Conservation (phyloP, 2,329 filamentous ascomycete genomes). For the Colletotrichum sp. region DNA sequence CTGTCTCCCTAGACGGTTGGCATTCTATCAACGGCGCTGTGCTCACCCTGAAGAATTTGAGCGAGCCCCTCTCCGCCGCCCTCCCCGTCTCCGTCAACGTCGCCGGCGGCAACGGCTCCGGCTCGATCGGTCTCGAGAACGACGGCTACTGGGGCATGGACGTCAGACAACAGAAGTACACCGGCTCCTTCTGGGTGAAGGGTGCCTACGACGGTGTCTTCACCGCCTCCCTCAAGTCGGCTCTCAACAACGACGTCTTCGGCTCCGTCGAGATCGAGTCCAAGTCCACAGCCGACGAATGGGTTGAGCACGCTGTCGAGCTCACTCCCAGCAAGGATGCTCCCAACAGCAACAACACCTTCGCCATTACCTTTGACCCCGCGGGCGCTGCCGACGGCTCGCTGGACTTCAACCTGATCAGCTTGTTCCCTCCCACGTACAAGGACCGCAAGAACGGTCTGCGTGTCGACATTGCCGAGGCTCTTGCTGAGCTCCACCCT, state of each 20-base stretch:
- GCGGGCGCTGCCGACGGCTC: conserved; percentile 39
- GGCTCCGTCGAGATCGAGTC: conserved; percentile 52
- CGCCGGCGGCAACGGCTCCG: conserved; percentile 30
- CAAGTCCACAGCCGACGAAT: conserved; percentile 41
- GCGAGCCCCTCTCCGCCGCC: conserved; percentile 54
- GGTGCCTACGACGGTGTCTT: conserved; percentile 52
- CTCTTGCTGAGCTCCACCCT: conserved; percentile 56
- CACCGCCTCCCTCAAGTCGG: conserved; percentile 51
- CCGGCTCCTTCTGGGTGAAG: conserved; percentile 58
- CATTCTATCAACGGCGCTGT: conserved; percentile 44
- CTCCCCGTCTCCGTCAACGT: conserved; percentile 58
- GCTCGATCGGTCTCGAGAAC: conserved; percentile 53
- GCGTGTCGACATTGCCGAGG: conserved; percentile 58
- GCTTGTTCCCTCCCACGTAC: conserved; percentile 65
- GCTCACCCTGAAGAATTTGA: conserved; percentile 51
- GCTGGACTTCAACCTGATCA: conserved; percentile 63
- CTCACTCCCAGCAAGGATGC: conserved; percentile 49
- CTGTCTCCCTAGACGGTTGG: conserved; percentile 51
- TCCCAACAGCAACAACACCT: conserved; percentile 60
- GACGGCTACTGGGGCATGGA: conserved; percentile 64
- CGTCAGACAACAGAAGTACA: conserved; percentile 51
- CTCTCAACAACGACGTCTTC: conserved; percentile 48
- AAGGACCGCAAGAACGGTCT: conserved; percentile 63
- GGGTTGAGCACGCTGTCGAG: conserved; percentile 56
- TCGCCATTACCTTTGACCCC: conserved; percentile 57